Evolutionary conservation across 2,329 filamentous ascomycete genomes (phyloP), one percentile per base, ranked within the genome.

Genomic region (Xylariaceae sp.): DNA sequence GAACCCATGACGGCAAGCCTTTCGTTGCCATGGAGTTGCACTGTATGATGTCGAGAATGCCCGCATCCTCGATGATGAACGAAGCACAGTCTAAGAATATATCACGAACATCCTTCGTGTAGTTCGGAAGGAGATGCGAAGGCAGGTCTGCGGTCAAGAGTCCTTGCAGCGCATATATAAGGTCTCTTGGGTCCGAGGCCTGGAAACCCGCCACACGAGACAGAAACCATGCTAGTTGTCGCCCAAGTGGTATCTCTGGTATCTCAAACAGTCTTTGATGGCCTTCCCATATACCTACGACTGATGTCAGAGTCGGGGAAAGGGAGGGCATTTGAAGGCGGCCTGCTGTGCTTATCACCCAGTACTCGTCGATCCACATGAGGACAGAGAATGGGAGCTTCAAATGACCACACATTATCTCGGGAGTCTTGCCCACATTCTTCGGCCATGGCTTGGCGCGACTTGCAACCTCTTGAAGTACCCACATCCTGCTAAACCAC

Each of bases 21-120:
- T 55, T 44, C 5, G 56, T 53, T 6, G 18, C 10, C 50, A 55
- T 55, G 4, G 55, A 58, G 34, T 50, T 58, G 18, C 42, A 58
- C 42, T 47, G 50, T n/a, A 55, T 43, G 19, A 56, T 51, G 13
- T 53, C 34, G 11, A 53, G 42, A 13, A 43, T 18, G 5, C 40
- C 19, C 5, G 36, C 34, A 5, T 48, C 13, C 1, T 28, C 17
- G 14, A 57, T 16, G 6, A 57, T 50, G 33, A 48, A 57, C 2
- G 47, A 42, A 3, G 55, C 55, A 17, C 28, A 53, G 1, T 58
- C 53, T 6, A 38, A 44, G 11, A 53, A 19, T 5, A 58, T 31
- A 17, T 53, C 36, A 7, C 11, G 17, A 1, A 22, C 12, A 22
- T 16, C 46, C 33, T 51, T 58, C 11, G 12, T 42, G 36, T 58